Conservation (phyloP, 768 basidiomycete species). For the Phallus indusiatus region DNA sequence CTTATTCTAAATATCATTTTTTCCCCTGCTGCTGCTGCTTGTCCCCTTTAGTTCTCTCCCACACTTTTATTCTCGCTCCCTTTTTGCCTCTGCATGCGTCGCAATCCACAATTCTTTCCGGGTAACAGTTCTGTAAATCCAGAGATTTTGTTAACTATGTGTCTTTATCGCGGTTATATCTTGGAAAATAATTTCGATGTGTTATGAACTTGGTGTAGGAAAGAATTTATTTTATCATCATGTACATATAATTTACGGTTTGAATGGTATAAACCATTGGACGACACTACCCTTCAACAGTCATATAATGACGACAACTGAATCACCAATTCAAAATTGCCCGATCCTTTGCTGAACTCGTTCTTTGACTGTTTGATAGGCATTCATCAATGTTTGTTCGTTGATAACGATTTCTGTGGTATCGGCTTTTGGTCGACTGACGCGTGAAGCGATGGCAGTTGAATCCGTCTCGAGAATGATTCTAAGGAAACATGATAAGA, state of each 20-base stretch:
- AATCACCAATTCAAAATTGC: conserved; percentile 42
- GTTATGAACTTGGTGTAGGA: no score
- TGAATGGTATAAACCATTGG: no score
- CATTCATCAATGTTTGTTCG: conserved; percentile 91
- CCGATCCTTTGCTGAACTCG: conserved; percentile 77
- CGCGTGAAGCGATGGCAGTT: conserved; percentile 89
- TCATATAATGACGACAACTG: background rate
- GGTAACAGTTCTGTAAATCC: no score
- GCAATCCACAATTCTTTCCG: no score
- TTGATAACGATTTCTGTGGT: conserved; percentile 96
- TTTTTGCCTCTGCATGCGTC: background rate
- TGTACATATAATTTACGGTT: no score
- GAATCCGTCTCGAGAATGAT: conserved; percentile 97
- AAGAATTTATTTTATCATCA: no score
- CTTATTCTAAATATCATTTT: conserved; percentile 40
- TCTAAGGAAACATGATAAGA: conserved; percentile 30
- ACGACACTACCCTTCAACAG: background rate
- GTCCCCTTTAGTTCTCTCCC: background rate
- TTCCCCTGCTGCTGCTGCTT: background rate
- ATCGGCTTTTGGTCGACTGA: conserved; percentile 87
- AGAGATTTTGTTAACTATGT: no score
- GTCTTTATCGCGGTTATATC: no score
- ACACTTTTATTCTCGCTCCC: background rate
- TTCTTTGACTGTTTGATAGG: conserved; percentile 84
- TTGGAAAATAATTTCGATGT: no score